Conservation (phyloP, 176 grass and related monocot species). For the Zoysia japonica region DNA sequence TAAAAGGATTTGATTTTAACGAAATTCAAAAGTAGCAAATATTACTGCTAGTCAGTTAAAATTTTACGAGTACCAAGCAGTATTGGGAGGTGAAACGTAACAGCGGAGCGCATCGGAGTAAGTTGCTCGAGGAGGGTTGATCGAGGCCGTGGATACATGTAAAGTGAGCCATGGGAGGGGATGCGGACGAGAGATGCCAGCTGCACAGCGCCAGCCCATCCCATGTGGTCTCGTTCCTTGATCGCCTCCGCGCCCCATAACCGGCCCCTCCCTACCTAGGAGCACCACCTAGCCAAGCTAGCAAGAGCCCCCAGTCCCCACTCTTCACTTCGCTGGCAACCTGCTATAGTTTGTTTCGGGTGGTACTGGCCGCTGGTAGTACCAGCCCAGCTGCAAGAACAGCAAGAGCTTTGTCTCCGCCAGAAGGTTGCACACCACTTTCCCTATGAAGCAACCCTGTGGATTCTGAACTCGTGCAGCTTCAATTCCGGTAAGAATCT, state of each 20-base stretch:
- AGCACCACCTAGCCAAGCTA: background rate
- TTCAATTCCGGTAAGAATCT: background rate
- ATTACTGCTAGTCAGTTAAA: too few relatives aligned
- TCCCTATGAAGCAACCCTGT: slow-evolving; percentile 19
- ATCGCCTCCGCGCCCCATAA: slow-evolving; percentile 33
- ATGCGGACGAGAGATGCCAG: slow-evolving; percentile 5
- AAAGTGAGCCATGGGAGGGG: background rate
- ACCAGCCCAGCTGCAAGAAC: background rate
- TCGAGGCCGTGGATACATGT: background rate
- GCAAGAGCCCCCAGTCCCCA: background rate
- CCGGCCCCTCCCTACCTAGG: background rate
- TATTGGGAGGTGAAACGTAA: background rate
- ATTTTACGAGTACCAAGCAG: background rate
- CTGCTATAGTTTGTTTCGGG: background rate
- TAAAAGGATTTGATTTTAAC: too few relatives aligned
- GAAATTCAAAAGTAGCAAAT: too few relatives aligned
- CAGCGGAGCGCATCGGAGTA: background rate
- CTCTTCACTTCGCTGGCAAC: background rate
- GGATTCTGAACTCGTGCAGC: background rate
- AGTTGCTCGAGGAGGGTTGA: background rate
- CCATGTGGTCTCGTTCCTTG: slow-evolving; percentile 43
- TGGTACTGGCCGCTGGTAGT: background rate
- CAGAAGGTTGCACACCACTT: background rate
- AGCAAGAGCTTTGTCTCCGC: background rate
- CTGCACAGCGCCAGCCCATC: slow-evolving; percentile 2